These are phyloP conservation scores for Colletotrichum tofieldiae DNA, from an alignment of 2,329 filamentous ascomycete species.

Conservation along the genomic window DNA sequence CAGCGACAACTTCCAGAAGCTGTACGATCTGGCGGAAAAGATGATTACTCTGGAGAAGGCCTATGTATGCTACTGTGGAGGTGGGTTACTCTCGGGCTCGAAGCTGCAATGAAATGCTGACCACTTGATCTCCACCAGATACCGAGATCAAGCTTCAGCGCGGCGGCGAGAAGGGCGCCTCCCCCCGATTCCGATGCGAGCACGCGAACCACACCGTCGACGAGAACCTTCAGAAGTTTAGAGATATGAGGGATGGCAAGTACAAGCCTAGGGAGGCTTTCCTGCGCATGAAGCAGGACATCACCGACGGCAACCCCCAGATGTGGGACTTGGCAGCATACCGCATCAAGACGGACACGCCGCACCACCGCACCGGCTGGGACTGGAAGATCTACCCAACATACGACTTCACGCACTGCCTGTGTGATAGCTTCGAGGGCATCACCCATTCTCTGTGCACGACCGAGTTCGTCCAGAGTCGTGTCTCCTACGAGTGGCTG, in stretches of 20 bases:
- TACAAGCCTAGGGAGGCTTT: conserved; percentile 89
- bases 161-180: conserved; percentile 80
- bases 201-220: conserved; percentile 84
- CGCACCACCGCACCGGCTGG: conserved; percentile 84
- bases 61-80: conserved; percentile 91
- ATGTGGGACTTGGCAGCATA: conserved; percentile 98
- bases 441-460: conserved; percentile 96
- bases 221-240: conserved; percentile 86
- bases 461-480: conserved; percentile 88
- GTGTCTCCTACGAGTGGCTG: conserved; percentile 92
- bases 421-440: conserved; percentile 92
- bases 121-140: conserved; percentile 60
- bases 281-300: conserved; percentile 94
- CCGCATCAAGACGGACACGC: conserved; percentile 79
- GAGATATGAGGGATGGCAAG: conserved; percentile 91
- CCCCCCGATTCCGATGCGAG: conserved; percentile 82
- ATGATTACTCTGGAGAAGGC: conserved; percentile 79
- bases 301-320: conserved; percentile 87
- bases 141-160: conserved; percentile 89
- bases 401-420: conserved; percentile 86
- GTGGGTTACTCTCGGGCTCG: conserved; percentile 50
- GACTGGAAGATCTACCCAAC: conserved; percentile 96
- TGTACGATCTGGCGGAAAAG: conserved; percentile 92
- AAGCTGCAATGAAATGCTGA: background rate
- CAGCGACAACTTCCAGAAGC: conserved; percentile 88